Evolutionary conservation across 257 asterid genomes (phyloP), one percentile per base, ranked within the genome.

Genomic region (Asclepias syriaca): DNA sequence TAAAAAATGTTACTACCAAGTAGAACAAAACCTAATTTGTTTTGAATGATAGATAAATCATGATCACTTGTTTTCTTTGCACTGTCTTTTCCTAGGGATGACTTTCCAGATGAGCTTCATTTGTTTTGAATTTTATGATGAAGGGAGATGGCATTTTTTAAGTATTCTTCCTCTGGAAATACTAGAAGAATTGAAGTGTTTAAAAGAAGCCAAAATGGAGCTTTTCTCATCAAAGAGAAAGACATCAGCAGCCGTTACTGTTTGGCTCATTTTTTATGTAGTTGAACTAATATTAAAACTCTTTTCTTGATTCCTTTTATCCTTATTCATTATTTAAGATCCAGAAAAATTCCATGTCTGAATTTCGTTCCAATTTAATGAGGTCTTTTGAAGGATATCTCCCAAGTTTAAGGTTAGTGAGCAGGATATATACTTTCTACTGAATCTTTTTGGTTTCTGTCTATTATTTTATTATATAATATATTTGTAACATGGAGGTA

Each of bases 101-200:
- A 66, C 71, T 66, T 49, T 46, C 14, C 71, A 66, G 40, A 21
- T 14, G 39, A 45, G n/a, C 57, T 45, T 66, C 71, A 22, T 49
- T n/a, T 67, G 57, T 15, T 27, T 5, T 24, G 58, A 37, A 64
- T 24, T 19, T 19, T 19, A 2, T 64, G 45, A 39, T 46, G 59
- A 37, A 22, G 59, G 71, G 39, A 51, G 22, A 15, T 6, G 24
- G 22, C 70, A 21, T 14, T 67, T 48, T 48, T 4, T 58, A 48
- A 67, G 45, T 14, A 51, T 67, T 1, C 43, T 24, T 49, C 71
- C 59, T 67, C 9, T 43, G 39, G 43, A 24, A 48, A 6, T 24
- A 34, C 67, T 34, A 15, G 0, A 15, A 6, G 48, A 8, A 63
- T 34, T 34, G 67, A 3, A 18, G 50, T 64, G 68, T 64, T 64